Base-by-base conservation (phyloP, 805 yeast genomes). In the Yarrowia sp. region DNA sequence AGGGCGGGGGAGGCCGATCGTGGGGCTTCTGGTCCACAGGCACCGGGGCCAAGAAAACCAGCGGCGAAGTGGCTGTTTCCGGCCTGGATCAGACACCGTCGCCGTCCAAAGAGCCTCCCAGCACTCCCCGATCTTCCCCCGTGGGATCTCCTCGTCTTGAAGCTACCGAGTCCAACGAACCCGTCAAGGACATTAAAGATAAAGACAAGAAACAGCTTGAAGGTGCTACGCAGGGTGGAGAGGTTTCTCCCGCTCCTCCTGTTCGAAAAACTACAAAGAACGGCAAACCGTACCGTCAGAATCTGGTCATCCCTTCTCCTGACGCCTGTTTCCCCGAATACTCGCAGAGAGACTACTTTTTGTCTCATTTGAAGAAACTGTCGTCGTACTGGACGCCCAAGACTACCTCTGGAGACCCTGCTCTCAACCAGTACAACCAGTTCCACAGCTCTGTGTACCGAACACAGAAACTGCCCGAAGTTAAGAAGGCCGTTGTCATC, bases 401-500 rank as follows among this genome's bases (percentile, higher is more conserved):
- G 40, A 38, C 67, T 15, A 47, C 64, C 1, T 19, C 53, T 12
- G 61, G 69, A 44, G 68, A 70, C n/a, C 52, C 49, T 10, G 67
- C 67, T 15, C 46, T 46, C 17, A 64, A 64, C 34, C 58, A 64
- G 42, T 64, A 64, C 67, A 64, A 64, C 40, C 71, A 68, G 43
- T 39, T 68, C 10, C 69, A 69, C 46, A 69, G 70, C 77, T 80
- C 66, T 68, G 74, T 74, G 70, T 76, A 68, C 49, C 70, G 76
- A 9, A 63, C 71, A 8, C 50, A 70, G 1, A 15, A 69, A 17
- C 75, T 77, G 1, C 55, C 68, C 1, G 66, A 58, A 8, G 69
- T 85, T 43, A 84, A 85, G 68, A 86, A 87, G 70, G 90, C 90
- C 0, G 83, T 94, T 38, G 89, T 95, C 42, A 86, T 94, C 69